These are phyloP conservation scores for Tolypocladium ovalisporum DNA, from an alignment of 2,329 filamentous ascomycete genomes.

Conservation along the genomic window DNA sequence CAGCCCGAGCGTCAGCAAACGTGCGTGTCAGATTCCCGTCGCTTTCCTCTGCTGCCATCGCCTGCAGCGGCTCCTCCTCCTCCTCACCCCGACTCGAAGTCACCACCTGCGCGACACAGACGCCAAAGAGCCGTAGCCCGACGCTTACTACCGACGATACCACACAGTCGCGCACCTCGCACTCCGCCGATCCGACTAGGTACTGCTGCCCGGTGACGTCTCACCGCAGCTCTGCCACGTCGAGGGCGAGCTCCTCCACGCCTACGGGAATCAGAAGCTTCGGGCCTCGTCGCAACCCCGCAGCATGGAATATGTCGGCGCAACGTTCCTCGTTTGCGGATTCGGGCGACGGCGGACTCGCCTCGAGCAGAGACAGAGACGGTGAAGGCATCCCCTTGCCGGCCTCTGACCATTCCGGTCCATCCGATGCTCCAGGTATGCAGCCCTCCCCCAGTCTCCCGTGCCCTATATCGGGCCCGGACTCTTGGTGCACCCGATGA, in stretches of 20 bases:
- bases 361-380: conserved; percentile 12
- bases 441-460: not conserved
- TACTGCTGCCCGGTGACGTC: not conserved
- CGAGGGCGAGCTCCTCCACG: not conserved
- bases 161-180: not conserved
- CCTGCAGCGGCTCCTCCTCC: not conserved
- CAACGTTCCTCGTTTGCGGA: conserved; percentile 15
- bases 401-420: conserved; percentile 12
- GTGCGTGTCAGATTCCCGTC: not conserved
- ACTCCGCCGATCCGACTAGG: not conserved
- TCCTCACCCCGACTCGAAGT: not conserved
- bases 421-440: conserved; percentile 20
- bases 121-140: too few species aligned
- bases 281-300: conserved; percentile 9
- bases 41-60: not conserved
- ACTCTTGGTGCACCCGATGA: not conserved
- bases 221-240: not conserved
- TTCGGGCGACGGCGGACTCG: conserved; percentile 15
- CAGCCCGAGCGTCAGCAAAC: not conserved
- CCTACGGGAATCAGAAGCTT: not conserved
- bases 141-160: not conserved
- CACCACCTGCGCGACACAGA: not conserved
- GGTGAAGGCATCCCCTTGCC: conserved; percentile 13
- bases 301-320: conserved; percentile 26
- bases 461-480: not conserved